These are phyloP conservation scores for Cladosporium cucumerinum DNA, from an alignment of 2,329 filamentous ascomycete genomes.

Conservation along the genomic window DNA sequence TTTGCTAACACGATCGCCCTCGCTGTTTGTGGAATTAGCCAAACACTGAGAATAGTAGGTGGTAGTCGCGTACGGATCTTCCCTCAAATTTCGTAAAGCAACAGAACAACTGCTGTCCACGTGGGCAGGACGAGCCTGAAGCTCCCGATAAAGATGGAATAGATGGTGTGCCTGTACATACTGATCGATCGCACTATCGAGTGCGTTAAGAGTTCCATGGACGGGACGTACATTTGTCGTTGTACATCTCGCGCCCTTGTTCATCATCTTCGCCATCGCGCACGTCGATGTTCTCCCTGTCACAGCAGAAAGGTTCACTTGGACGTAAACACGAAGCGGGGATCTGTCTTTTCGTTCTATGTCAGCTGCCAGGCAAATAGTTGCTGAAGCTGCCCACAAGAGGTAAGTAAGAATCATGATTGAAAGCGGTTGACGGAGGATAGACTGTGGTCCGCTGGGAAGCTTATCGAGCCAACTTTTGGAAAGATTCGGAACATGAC, in stretches of 20 bases:
- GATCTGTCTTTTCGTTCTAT: background rate
- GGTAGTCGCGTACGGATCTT: background rate
- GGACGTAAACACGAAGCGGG: background rate
- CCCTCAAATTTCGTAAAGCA: background rate
- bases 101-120: background rate
- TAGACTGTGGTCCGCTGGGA: background rate
- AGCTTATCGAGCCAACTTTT: background rate
- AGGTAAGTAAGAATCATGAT: background rate
- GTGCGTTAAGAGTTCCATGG: no score
- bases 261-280: no score
- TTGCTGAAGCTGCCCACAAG: background rate
- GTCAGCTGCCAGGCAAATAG: background rate
- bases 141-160: no score
- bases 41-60: background rate
- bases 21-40: no score
- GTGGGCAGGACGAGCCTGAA: no score
- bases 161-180: background rate
- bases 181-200: background rate
- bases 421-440: background rate
- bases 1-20: no score
- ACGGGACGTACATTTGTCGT: background rate
- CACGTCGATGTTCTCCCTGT: background rate
- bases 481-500: no score
- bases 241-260: background rate
- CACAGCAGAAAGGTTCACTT: background rate